Percentiles rank a stretch among this genome's conserved stretches.
Conservation (phyloP, 495 filamentous ascomycete genomes). For the Lasiosphaeria miniovina region DNA sequence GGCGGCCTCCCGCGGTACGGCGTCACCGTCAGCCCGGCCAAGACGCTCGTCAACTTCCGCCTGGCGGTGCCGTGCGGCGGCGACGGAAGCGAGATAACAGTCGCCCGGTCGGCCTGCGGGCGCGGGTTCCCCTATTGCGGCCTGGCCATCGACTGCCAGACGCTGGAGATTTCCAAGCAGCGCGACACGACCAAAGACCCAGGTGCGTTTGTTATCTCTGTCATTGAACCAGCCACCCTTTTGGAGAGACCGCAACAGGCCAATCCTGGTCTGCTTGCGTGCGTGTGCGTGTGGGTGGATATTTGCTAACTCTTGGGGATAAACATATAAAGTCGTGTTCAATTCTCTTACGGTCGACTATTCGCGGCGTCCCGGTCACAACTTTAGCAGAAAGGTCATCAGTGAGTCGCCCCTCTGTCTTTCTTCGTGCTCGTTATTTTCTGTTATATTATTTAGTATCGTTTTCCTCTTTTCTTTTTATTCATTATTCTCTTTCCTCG, state of each 20-base stretch:
- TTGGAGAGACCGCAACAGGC: not conserved
- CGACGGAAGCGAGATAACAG: conserved; percentile 3
- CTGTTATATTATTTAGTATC: conserved; percentile 48
- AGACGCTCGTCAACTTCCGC: conserved; percentile 85
- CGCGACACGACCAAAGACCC: conserved; percentile 26
- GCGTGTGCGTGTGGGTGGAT: not conserved
- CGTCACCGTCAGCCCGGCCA: conserved; percentile 69
- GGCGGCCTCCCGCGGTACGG: conserved; percentile 74
- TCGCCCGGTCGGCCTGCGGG: conserved; percentile 49
- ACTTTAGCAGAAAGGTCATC: conserved; percentile 77
- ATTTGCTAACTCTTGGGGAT: too few species aligned
- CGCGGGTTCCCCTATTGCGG: conserved; percentile 84
- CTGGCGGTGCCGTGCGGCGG: conserved; percentile 49
- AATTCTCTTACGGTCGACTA: conserved; percentile 78
- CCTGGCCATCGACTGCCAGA: conserved; percentile 66
- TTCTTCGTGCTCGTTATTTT: not conserved
- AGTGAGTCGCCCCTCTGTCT: conserved; percentile 36
- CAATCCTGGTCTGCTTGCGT: not conserved
- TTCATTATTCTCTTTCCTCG: too few species aligned
- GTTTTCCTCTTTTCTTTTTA: conserved; percentile 18
- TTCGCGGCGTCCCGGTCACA: conserved; percentile 62
- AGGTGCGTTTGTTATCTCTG: conserved; percentile 15
- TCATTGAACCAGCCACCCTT: not conserved
- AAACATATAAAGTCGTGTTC: conserved; percentile 27
- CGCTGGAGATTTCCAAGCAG: conserved; percentile 60